phyloP scores from a whole-genome alignment of 208 protist genomes.

The Acanthamoeba royreba region DNA sequence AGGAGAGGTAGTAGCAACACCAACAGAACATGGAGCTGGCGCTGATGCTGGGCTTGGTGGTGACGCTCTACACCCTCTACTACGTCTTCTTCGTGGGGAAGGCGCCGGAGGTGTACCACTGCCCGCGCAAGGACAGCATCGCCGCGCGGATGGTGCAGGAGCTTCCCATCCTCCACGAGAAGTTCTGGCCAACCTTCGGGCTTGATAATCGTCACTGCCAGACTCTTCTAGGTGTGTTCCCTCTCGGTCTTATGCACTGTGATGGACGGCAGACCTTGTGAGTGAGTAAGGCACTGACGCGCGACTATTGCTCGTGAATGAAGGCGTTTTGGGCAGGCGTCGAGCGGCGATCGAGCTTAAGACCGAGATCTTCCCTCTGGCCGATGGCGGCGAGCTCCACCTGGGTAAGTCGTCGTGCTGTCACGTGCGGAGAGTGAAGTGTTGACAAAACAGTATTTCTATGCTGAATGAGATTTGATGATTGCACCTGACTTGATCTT shows the following conservation, averaged over 20 bases:
- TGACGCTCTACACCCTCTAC: neutral
- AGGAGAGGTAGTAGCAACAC: too few relatives aligned
- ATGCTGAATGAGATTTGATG: too few relatives aligned
- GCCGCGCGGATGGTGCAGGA: neutral
- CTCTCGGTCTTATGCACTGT: neutral
- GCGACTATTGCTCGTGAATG: neutral
- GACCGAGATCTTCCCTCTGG: neutral
- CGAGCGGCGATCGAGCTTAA: neutral
- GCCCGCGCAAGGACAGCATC: neutral
- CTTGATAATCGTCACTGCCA: neutral
- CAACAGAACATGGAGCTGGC: neutral
- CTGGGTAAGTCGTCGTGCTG: neutral
- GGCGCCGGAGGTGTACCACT: neutral
- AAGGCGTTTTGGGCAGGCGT: neutral
- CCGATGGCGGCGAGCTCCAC: neutral
- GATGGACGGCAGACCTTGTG: too few relatives aligned
- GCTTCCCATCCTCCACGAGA: neutral
- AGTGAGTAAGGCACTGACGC: neutral
- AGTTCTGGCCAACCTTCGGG: neutral
- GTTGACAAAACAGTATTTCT: too few relatives aligned
- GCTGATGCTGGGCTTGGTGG: neutral
- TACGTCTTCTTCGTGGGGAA: neutral
- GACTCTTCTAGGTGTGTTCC: neutral
- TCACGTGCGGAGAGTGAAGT: too few relatives aligned
- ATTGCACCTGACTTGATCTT: neutral